Percentiles rank a stretch among this genome's conserved stretches.
These are phyloP conservation scores for Rhizopus delemar DNA, from an alignment of 371 early-diverging fungal genomes.

Conservation along the genomic window DNA sequence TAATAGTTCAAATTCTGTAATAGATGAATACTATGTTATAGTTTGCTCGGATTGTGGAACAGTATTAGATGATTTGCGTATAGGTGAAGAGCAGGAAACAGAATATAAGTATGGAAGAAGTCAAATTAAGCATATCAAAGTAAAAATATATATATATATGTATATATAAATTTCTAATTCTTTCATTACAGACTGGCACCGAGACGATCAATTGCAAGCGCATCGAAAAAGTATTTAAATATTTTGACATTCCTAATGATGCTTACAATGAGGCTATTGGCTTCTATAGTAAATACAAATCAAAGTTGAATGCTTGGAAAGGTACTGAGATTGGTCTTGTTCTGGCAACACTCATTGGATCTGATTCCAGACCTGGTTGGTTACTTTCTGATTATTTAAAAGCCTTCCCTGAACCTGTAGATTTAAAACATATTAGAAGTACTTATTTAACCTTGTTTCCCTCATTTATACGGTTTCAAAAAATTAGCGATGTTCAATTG, in stretches of 20 bases:
- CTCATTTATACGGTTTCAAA: neutral
- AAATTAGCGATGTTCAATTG: neutral
- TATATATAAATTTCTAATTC: neutral
- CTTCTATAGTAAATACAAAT: neutral
- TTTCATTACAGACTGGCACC: too few relatives aligned
- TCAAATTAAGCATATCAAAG: neutral
- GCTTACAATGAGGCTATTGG: neutral
- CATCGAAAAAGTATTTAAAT: neutral
- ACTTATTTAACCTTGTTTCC: neutral
- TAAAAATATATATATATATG: too few relatives aligned
- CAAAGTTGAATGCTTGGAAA: neutral
- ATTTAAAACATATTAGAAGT: neutral
- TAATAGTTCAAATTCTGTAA: neutral
- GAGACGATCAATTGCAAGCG: too few relatives aligned
- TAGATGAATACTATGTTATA: neutral
- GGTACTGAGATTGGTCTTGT: neutral
- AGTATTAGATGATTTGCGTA: neutral
- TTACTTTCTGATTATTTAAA: neutral
- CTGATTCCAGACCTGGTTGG: neutral
- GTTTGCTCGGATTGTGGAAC: conserved; percentile 2
- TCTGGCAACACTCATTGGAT: neutral
- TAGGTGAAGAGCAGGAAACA: neutral
- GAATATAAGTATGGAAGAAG: neutral
- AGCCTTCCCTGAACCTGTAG: neutral
- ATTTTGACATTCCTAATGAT: neutral